Conservation (phyloP, 805 yeast genomes). For the Sugiyamaella americana region DNA sequence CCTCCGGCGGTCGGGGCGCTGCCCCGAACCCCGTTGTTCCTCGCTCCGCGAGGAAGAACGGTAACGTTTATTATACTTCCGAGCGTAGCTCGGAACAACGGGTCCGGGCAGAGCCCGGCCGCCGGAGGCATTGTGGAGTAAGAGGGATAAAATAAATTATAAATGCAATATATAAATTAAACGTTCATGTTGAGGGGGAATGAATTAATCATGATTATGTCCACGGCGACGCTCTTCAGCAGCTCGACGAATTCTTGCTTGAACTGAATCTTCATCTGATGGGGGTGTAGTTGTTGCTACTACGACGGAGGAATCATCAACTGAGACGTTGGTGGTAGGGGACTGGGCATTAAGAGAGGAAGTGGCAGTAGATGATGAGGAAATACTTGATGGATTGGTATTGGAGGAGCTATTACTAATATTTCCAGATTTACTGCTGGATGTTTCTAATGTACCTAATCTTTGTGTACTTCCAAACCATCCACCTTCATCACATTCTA, state of each 20-base stretch:
- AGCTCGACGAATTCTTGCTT: constrained; percentile 13
- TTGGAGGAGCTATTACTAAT: too few relatives aligned
- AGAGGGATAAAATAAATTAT: too few relatives aligned
- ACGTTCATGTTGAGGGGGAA: background rate
- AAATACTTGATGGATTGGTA: background rate
- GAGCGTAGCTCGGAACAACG: background rate
- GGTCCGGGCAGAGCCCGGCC: background rate
- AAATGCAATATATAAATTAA: constrained; percentile 2
- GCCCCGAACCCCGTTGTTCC: too few relatives aligned
- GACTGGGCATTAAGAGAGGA: background rate
- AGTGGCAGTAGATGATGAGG: background rate
- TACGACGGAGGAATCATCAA: background rate
- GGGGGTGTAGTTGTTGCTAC: background rate
- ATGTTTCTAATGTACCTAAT: constrained; percentile 11
- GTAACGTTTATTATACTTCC: constrained; percentile 30
- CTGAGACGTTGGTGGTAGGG: background rate
- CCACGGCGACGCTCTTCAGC: constrained; percentile 16
- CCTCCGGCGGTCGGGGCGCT: too few relatives aligned
- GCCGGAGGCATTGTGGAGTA: background rate
- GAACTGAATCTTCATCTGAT: constrained; percentile 7
- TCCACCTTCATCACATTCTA: constrained; percentile 23
- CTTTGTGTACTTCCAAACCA: constrained; percentile 24
- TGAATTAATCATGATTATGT: background rate
- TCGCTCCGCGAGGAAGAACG: constrained; percentile 39
- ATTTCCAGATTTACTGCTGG: background rate